Percentiles rank a stretch among this genome's conserved stretches.
These are phyloP conservation scores for Eucalyptus coolabah DNA, from an alignment of 345 rosid genomes.

Conservation along the genomic window DNA sequence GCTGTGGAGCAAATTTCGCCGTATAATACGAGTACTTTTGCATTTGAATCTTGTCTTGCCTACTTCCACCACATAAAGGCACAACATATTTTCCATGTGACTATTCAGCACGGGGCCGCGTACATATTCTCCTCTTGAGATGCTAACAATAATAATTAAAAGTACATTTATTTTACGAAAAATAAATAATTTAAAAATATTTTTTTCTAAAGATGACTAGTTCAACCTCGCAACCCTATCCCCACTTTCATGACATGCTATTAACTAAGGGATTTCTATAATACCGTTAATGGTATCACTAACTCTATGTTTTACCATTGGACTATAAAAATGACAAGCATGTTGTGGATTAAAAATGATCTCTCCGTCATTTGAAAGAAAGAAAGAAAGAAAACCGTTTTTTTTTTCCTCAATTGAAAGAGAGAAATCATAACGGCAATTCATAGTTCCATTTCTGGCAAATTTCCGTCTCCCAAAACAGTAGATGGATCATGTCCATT, in stretches of 20 bases:
- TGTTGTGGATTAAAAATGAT: not conserved
- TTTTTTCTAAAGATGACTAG: not conserved
- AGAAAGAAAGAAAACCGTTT: not conserved
- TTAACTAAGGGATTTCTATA: not conserved
- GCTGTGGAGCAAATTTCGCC: not conserved
- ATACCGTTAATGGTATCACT: not conserved
- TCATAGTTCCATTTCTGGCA: not conserved
- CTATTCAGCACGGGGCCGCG: not conserved
- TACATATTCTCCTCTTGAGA: not conserved
- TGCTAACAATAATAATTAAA: not conserved
- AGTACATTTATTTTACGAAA: not conserved
- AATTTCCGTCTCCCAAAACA: not conserved
- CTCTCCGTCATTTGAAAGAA: not conserved
- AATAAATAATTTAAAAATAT: rapidly evolving
- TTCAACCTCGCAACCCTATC: not conserved
- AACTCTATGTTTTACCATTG: not conserved
- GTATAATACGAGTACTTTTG: not conserved
- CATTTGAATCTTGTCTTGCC: not conserved
- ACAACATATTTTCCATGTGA: not conserved
- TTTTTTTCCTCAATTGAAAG: not conserved
- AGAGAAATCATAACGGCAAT: not conserved
- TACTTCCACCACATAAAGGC: not conserved
- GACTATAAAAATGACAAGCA: not conserved
- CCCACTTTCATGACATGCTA: not conserved
- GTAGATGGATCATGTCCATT: not conserved